Evolutionary conservation across 2,329 filamentous ascomycete species (phyloP), one percentile per base, ranked within the genome.

Genomic region (Ramularia endophylla): DNA sequence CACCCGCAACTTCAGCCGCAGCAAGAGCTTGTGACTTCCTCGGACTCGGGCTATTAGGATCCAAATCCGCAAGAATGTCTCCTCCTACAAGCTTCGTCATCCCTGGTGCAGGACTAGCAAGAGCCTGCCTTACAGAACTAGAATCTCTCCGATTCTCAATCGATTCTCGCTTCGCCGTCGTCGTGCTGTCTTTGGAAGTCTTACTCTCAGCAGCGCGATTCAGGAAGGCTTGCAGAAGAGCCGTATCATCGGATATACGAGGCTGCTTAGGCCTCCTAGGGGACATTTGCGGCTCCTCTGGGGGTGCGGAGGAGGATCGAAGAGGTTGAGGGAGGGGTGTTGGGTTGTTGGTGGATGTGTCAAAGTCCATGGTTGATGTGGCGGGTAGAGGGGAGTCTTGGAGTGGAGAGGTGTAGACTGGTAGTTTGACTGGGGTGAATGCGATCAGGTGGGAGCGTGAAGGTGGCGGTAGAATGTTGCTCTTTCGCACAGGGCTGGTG

Each of bases 131-230:
- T 8, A 73, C 60, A 6, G 62, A 62, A 47, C 68, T 68, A 2
- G 69, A 72, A 42, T 73, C 68, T 20, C 69, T 65, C 20, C 68
- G 63, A 37, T 72, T 70, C 27, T 65, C 61, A 4, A 72, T 46
- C 1, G 69, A 71, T 31, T 66, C 62, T 12, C 66, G 64, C 30
- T 64, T 65, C 16, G 63, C 54, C 12, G 49, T 47, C 6, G 43
- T 49, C 8, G 53, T 54, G 8, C 54, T 18, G 15, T 49, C 47
- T 20, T 48, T 41, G 12, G 48, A 41, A 12, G 40, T 65, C 50
- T 69, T 72, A 48, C 60, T 70, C 20, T 69, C 65, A n/a, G 65
- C 68, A n/a, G 69, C 68, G 7, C 69, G 67, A 13, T 58, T 69
- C 30, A 74, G 62, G 47, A 73, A 74, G 27, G 70, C 68, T 44